phyloP scores from a whole-genome alignment of 2,329 filamentous ascomycete species.

The Lithohypha guttulata region DNA sequence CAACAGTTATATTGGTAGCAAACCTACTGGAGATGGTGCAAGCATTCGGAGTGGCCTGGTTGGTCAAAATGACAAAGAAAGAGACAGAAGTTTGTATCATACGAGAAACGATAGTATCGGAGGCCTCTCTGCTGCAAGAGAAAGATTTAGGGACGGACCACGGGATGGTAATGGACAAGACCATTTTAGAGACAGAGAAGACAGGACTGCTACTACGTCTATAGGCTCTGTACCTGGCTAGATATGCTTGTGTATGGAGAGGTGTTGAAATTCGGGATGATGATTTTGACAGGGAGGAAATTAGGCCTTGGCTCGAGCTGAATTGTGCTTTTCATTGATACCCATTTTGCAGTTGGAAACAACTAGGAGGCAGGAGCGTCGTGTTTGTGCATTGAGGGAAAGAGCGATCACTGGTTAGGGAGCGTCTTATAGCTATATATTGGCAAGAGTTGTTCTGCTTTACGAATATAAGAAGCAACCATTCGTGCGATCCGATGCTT shows the following conservation, averaged over 20 bases:
- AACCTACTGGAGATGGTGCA: conserved; percentile 52
- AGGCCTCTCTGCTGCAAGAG: conserved; percentile 15
- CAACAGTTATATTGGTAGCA: conserved; percentile 65
- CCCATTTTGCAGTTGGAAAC: too few species aligned
- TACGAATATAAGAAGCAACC: too few species aligned
- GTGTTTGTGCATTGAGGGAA: not conserved
- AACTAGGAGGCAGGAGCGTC: too few species aligned
- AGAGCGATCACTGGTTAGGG: too few species aligned
- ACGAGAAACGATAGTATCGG: conserved; percentile 18
- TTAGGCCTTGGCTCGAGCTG: too few species aligned
- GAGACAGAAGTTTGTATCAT: conserved; percentile 43
- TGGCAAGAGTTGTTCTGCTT: too few species aligned
- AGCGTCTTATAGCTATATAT: too few species aligned
- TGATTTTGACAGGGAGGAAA: too few species aligned
- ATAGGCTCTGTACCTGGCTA: too few species aligned
- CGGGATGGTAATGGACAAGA: conserved; percentile 11
- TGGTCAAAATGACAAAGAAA: conserved; percentile 76
- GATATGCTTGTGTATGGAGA: too few species aligned
- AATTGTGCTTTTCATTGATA: conserved; percentile 4
- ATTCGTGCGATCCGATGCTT: too few species aligned
- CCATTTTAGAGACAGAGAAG: conserved; percentile 9
- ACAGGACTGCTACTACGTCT: conserved; percentile 20
- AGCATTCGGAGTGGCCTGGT: conserved; percentile 68
- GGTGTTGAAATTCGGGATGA: too few species aligned
- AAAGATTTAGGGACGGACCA: not conserved